A percentile compares a stretch with the other conserved stretches of the same genome.
Evolutionary conservation across 257 asterid species (phyloP).

Genomic region (Solanum pinnatisectum): DNA sequence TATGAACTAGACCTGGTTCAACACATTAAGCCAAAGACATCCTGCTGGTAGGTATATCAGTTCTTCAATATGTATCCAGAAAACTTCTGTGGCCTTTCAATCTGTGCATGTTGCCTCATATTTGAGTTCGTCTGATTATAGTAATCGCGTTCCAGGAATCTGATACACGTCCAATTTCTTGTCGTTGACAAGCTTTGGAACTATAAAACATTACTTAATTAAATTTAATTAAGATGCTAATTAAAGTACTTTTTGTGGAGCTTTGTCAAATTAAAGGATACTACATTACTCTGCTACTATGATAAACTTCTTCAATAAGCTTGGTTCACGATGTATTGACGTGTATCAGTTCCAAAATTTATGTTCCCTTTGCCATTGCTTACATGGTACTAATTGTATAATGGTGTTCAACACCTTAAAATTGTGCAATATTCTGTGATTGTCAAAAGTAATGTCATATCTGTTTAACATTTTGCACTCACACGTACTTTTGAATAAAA

Average conservation of each 20-base stretch:
- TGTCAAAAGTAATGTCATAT: neutral
- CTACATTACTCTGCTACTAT: neutral
- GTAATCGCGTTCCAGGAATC: neutral
- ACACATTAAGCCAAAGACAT: neutral
- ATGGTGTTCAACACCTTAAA: neutral
- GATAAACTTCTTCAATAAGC: neutral
- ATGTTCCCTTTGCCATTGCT: neutral
- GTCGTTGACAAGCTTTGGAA: neutral
- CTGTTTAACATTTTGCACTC: neutral
- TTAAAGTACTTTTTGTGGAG: neutral
- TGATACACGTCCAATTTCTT: neutral
- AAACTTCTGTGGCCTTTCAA: neutral
- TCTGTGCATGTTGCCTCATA: neutral
- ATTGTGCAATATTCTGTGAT: neutral
- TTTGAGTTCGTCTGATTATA: neutral
- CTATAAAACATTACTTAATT: neutral
- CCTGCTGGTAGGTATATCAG: neutral
- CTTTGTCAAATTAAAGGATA: neutral
- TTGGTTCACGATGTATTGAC: neutral
- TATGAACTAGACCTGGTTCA: slow-evolving; percentile 22
- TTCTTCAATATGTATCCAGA: neutral
- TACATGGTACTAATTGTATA: neutral
- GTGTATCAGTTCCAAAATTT: neutral
- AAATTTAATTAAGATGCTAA: neutral
- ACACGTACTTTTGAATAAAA: neutral